Conservation (phyloP, 2,329 filamentous ascomycete genomes). For the Rutstroemia sydowiana region DNA sequence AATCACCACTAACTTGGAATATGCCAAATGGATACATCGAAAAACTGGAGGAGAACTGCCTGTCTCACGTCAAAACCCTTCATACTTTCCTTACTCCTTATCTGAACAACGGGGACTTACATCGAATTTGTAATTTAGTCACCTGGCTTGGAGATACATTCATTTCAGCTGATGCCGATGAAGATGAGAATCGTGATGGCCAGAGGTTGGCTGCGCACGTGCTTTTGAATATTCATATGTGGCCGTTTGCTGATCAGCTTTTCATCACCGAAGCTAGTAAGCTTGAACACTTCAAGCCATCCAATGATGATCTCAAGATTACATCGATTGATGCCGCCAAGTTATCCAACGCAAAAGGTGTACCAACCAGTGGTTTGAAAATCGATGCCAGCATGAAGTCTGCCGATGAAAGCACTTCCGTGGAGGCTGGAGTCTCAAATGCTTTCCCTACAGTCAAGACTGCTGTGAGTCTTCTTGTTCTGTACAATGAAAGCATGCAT, state of each 20-base stretch:
- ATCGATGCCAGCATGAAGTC: conserved; percentile 29
- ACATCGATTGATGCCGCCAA: neutral
- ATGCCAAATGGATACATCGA: conserved; percentile 23
- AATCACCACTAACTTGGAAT: conserved; percentile 14
- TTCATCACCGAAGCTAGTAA: conserved; percentile 28
- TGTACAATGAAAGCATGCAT: conserved; percentile 45
- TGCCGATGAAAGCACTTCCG: conserved; percentile 47
- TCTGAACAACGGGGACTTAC: conserved; percentile 23
- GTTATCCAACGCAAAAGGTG: neutral
- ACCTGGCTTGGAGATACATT: conserved; percentile 28
- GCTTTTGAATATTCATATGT: conserved; percentile 26
- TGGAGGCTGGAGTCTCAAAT: conserved; percentile 47
- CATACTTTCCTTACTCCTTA: conserved; percentile 23
- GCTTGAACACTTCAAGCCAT: conserved; percentile 27
- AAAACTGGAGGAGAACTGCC: conserved; percentile 24
- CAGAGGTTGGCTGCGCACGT: conserved; percentile 21
- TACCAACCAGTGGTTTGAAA: neutral
- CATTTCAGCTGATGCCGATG: conserved; percentile 21
- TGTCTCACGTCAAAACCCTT: conserved; percentile 26
- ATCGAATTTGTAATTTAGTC: conserved; percentile 23
- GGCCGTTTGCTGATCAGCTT: conserved; percentile 25
- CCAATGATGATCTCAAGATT: conserved; percentile 22
- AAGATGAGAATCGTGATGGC: conserved; percentile 23
- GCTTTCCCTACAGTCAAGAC: conserved; percentile 51
- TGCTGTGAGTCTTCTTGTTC: conserved; percentile 49